These are phyloP conservation scores for Trypanosoma theileri DNA, from an alignment of 208 protist species.

Conservation along the genomic window DNA sequence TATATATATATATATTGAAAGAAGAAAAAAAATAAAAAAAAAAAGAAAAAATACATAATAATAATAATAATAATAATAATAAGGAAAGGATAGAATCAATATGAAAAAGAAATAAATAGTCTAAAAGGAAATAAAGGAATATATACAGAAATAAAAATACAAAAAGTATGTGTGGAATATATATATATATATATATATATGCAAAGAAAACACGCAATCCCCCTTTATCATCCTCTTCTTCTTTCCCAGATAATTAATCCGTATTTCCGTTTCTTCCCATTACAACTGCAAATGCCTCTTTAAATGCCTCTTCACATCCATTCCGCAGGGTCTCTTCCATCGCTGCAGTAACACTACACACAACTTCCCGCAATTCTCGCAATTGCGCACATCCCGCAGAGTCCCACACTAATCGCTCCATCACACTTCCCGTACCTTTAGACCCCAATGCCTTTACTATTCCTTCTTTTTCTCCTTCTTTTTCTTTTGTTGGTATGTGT, in stretches of 20 bases:
- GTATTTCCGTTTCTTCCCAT: no score
- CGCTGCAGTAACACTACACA: neutral
- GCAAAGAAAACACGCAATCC: no score
- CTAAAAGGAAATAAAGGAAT: neutral
- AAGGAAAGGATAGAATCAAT: neutral
- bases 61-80: neutral
- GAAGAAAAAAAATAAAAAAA: neutral
- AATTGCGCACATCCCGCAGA: no score
- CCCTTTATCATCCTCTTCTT: neutral
- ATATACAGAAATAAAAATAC: no score
- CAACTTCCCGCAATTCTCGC: no score
- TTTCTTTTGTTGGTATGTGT: neutral
- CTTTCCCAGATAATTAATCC: no score
- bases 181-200: no score
- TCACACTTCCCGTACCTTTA: no score
- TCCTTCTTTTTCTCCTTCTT: no score
- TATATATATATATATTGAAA: neutral
- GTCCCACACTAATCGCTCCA: no score
- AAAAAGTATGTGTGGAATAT: no score
- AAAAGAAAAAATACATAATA: neutral
- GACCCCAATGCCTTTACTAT: no score
- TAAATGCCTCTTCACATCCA: slow-evolving; percentile 20
- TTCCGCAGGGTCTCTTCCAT: slow-evolving; percentile 1
- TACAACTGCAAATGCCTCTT: slow-evolving; percentile 4
- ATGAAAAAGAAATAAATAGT: neutral